Percentiles rank a stretch among this genome's conserved stretches.
phyloP scores from a whole-genome alignment of 148 eudicot genomes.

The Cornus suecica region DNA sequence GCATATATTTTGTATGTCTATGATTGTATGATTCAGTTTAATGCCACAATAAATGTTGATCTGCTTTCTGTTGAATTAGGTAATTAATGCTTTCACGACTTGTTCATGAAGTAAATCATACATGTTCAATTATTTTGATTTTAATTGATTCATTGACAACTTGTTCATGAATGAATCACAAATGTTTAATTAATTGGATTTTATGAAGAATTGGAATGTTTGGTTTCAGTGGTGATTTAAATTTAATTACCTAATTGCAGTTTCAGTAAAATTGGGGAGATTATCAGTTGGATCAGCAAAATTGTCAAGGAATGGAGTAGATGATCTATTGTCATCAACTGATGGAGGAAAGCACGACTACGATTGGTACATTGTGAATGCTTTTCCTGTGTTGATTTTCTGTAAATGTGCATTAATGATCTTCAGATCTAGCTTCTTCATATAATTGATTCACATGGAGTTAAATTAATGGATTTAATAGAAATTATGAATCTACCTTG shows the following conservation, averaged over 20 bases:
- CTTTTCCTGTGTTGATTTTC: background rate
- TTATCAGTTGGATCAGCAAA: conserved; percentile 80
- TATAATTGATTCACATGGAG: background rate
- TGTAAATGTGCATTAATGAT: background rate
- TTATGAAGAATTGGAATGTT: background rate
- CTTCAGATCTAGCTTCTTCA: conserved; percentile 4
- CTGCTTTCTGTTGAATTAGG: background rate
- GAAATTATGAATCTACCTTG: background rate
- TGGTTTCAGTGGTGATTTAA: background rate
- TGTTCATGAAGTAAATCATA: background rate
- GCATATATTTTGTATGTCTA: no score
- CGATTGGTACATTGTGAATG: conserved; percentile 58
- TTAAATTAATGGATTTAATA: background rate
- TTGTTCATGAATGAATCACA: background rate
- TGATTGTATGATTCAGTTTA: background rate
- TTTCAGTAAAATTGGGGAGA: conserved; percentile 72
- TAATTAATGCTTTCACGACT: background rate
- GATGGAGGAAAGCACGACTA: conserved; percentile 96
- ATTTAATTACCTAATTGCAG: conserved; percentile 19
- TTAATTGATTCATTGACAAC: background rate
- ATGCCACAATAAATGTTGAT: background rate
- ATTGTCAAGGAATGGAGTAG: conserved; percentile 55
- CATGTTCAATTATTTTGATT: background rate
- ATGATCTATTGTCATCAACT: conserved; percentile 64
- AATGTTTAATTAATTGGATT: background rate